Evolutionary conservation across 768 basidiomycete genomes (phyloP).

Genomic region (Mycena indigotica): DNA sequence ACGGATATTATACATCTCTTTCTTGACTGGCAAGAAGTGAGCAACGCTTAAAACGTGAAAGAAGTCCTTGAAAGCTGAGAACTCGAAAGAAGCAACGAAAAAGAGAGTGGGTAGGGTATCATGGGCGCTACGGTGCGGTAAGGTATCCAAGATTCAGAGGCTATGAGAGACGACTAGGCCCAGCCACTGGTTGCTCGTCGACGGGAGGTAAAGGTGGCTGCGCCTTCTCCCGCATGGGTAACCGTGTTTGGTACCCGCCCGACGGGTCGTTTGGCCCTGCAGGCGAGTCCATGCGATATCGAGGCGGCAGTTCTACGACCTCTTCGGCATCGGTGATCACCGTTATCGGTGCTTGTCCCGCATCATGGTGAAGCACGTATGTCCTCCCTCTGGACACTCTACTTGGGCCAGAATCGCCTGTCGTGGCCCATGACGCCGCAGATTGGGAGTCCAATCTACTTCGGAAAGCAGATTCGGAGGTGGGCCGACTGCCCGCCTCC

Average conservation of each 20-base stretch:
- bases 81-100: no score
- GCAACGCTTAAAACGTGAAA: no score
- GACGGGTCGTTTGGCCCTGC: no score
- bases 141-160: no score
- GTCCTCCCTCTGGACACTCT: slow-evolving; percentile 30
- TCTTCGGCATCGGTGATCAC: slow-evolving; percentile 39
- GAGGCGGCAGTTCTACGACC: slow-evolving; percentile 45
- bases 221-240: background rate
- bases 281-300: slow-evolving; percentile 1
- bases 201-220: background rate
- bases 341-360: slow-evolving; percentile 41
- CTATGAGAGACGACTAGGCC: background rate
- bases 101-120: no score
- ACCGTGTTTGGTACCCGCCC: background rate
- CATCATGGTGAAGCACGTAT: slow-evolving; percentile 47
- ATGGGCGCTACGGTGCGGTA: no score
- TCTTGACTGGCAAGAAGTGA: no score
- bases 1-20: no score
- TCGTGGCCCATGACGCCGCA: background rate
- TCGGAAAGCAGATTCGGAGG: background rate
- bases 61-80: no score
- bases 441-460: background rate
- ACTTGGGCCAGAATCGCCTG: background rate
- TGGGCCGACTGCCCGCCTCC: background rate
- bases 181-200: background rate